These are phyloP conservation scores for Wolfiporia cocos DNA, from an alignment of 1,284 basidiomycete species.

Conservation along the genomic window DNA sequence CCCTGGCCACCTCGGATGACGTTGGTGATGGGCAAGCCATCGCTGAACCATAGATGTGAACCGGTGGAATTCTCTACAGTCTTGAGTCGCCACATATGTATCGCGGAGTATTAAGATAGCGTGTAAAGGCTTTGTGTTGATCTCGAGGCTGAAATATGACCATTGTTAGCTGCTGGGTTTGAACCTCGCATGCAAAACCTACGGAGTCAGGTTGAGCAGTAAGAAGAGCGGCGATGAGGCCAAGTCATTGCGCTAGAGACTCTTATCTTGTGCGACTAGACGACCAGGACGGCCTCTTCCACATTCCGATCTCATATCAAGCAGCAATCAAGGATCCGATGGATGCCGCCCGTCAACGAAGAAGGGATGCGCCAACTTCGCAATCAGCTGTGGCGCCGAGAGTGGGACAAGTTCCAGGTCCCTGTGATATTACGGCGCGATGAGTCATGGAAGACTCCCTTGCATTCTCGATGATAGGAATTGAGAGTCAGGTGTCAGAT, in stretches of 20 bases:
- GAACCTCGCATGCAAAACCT: neutral
- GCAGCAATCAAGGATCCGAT: too few species aligned
- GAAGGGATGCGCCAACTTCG: neutral
- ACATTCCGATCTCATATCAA: neutral
- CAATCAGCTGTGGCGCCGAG: too few species aligned
- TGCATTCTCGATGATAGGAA: too few species aligned
- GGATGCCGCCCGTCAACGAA: neutral
- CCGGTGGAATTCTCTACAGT: neutral
- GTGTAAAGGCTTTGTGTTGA: neutral
- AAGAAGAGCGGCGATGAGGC: neutral
- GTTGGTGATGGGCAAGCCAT: neutral
- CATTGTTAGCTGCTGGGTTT: too few species aligned
- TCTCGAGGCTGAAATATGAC: neutral
- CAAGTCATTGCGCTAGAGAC: neutral
- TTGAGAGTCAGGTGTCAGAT: too few species aligned
- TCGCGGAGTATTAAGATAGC: neutral
- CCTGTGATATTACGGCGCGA: too few species aligned
- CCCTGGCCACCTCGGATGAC: neutral
- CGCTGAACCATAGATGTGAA: slow-evolving; percentile 1
- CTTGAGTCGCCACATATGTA: neutral
- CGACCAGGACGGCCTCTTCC: neutral
- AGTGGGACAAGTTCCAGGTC: too few species aligned
- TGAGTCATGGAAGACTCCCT: too few species aligned
- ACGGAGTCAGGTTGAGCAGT: neutral
- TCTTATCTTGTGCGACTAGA: neutral